Evolutionary conservation across 768 basidiomycete genomes (phyloP), one percentile per base, ranked within the genome.

Genomic region (Pisolithus marmoratus): DNA sequence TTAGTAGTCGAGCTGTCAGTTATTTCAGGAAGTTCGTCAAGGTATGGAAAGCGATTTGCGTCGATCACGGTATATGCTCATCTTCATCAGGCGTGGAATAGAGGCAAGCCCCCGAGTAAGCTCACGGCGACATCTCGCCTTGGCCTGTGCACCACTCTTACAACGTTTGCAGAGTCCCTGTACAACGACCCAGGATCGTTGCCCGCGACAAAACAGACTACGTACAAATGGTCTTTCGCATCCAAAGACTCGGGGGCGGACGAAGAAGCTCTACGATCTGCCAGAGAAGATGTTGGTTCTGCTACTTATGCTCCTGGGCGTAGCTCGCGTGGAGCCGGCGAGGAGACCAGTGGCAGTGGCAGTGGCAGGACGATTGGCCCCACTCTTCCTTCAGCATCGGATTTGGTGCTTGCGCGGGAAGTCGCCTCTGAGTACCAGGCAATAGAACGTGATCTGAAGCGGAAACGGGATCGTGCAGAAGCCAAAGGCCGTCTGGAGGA

Each of bases 11-110:
- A 40, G 49, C 27, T 17, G 15, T 50, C 47, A 90, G 89, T 61
- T 93, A 94, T 65, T 97, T 97, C 65, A 84, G 86, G 60, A 95
- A 94, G 70, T 96, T 97, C 61, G 84, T 93, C 38, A 89, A 87
- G 77, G 85, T 85, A 62, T 58, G 70, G 15, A 31, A 8, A 53
- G 47, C n/a, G 7, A 46, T 24, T 59, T 17, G 31, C 27, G 38
- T 20, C 8, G 50, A 45, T 15, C 51, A 47, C 29, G 38, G 38
- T 44, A 38, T 48, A 20, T 17, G 26, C 53, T 41, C 12, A 53
- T 54, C 8, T 26, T 8, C 23, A 19, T 36, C 60, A 90, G 79
- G 82, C 82, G 23, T 94, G 91, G 91, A 94, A 94, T 67, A 77
- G 78, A 65, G 89, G 88, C 5, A 83, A 77, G 63, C 73, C 93